phyloP scores from a whole-genome alignment of 208 protist genomes.

The Crithidia thermophila region DNA sequence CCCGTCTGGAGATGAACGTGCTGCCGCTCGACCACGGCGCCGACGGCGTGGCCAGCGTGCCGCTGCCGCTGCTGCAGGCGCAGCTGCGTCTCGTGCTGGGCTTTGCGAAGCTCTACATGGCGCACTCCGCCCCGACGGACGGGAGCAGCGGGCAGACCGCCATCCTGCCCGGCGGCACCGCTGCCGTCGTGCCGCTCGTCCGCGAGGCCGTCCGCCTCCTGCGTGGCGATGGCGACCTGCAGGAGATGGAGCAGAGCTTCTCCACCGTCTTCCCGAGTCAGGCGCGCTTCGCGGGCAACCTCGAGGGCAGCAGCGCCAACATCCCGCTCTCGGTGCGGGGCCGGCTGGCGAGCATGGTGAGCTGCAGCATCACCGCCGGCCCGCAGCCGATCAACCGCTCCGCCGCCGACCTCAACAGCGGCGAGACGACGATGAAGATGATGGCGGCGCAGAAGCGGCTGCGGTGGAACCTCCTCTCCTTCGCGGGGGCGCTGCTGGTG shows the following conservation, averaged over 20 bases:
- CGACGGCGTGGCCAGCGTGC: neutral
- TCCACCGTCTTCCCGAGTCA: constrained; percentile 37
- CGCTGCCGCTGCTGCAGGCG: constrained; percentile 34
- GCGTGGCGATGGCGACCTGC: constrained; percentile 38
- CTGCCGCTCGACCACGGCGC: constrained; percentile 17
- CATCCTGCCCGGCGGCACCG: neutral
- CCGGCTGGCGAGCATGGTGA: constrained; percentile 3
- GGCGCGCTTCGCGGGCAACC: neutral
- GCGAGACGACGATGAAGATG: constrained; percentile 11
- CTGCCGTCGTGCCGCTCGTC: constrained; percentile 21
- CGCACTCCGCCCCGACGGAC: neutral
- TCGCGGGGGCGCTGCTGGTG: constrained; percentile 42
- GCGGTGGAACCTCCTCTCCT: constrained; percentile 53
- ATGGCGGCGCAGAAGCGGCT: constrained; percentile 40
- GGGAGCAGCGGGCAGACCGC: constrained; percentile 1
- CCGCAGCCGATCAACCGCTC: neutral
- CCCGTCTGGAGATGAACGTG: constrained; percentile 22
- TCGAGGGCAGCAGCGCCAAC: constrained; percentile 5
- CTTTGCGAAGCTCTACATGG: constrained; percentile 21
- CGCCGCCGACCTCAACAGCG: constrained; percentile 1
- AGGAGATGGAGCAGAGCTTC: constrained; percentile 49
- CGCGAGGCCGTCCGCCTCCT: constrained; percentile 48
- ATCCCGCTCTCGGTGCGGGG: constrained; percentile 5
- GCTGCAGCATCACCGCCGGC: constrained; percentile 11
- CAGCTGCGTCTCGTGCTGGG: constrained; percentile 47